Evolutionary conservation across 129 eudicot genomes (phyloP).

Genomic region (Apium graveolens): DNA sequence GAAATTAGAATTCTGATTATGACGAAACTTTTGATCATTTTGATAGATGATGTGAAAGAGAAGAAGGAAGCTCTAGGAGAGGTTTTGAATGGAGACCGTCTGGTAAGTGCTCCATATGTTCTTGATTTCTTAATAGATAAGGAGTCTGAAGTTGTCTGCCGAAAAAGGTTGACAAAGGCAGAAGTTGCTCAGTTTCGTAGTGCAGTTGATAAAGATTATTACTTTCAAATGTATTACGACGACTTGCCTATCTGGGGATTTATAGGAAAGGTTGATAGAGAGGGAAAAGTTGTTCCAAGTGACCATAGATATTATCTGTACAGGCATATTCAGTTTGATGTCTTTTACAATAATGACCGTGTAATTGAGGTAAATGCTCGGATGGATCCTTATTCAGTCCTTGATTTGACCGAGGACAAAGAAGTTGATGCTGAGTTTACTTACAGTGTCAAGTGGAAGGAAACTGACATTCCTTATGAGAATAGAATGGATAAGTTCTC

Average conservation of each 20-base stretch:
- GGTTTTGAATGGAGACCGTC: conserved; percentile 19
- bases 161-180: conserved; percentile 6
- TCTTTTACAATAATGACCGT: neutral
- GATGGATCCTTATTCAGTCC: conserved; percentile 5
- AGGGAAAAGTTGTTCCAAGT: conserved; percentile 1
- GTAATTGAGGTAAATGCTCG: conserved; percentile 13
- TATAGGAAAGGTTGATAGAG: conserved; percentile 12
- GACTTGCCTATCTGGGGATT: conserved; percentile 24
- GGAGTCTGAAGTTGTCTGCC: conserved; percentile 12
- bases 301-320: conserved; percentile 2
- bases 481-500: conserved; percentile 13
- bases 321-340: conserved; percentile 11
- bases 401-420: conserved; percentile 10
- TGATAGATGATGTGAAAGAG: conserved; percentile 15
- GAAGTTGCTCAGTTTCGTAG: conserved; percentile 16
- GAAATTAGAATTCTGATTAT: neutral
- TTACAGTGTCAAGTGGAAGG: conserved; percentile 10
- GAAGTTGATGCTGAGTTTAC: conserved; percentile 11
- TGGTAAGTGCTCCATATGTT: conserved; percentile 14
- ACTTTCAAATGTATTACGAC: conserved; percentile 17
- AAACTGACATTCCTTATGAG: conserved; percentile 7
- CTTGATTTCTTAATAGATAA: conserved; percentile 14
- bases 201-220: conserved; percentile 16
- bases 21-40: neutral
- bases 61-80: conserved; percentile 16